These are phyloP conservation scores for Anthracocystis walkeri DNA, from an alignment of 1,284 basidiomycete species.

Conservation along the genomic window DNA sequence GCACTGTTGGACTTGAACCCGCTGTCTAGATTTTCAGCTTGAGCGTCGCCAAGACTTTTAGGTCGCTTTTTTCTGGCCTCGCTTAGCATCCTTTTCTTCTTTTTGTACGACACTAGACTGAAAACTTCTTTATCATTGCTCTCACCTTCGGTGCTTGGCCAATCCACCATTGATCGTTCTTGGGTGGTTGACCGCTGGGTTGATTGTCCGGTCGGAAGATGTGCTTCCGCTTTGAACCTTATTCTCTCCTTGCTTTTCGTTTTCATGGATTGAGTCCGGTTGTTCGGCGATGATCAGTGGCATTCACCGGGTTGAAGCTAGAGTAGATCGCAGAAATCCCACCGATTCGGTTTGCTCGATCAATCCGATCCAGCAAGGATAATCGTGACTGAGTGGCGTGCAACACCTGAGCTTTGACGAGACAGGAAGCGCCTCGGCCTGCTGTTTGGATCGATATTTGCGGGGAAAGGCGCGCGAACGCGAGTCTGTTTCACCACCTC, in stretches of 20 bases:
- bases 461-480: too few species aligned
- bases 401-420: too few species aligned
- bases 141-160: background rate
- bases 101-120: background rate
- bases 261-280: too few species aligned
- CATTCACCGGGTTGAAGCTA: too few species aligned
- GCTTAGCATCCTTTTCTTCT: conserved; percentile 7
- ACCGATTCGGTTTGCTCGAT: too few species aligned
- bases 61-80: conserved; percentile 3
- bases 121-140: background rate
- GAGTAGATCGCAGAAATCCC: too few species aligned
- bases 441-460: too few species aligned
- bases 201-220: conserved; percentile 5
- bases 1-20: conserved; percentile 21
- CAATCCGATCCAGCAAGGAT: too few species aligned
- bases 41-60: conserved; percentile 24
- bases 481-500: too few species aligned
- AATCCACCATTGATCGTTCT: background rate
- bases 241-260: background rate
- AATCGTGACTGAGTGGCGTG: too few species aligned
- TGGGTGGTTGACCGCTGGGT: background rate
- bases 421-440: too few species aligned
- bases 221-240: conserved; percentile 3
- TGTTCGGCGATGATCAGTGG: too few species aligned
- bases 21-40: background rate